Evolutionary conservation across 176 grass and related monocot genomes (phyloP).

Genomic region (Ensete ventricosum): DNA sequence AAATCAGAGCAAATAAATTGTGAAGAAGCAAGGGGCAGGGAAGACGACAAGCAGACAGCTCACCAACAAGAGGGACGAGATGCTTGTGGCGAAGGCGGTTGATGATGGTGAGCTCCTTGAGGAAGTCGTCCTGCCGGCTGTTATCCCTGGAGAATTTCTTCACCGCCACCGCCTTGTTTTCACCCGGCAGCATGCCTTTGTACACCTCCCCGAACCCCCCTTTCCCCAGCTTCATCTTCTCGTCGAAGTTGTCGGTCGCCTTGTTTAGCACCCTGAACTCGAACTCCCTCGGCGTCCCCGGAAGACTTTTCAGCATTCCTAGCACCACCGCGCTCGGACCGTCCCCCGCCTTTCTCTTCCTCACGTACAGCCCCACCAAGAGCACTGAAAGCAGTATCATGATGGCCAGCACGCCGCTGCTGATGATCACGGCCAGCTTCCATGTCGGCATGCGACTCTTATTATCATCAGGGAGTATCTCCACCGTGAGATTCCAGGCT

Average conservation of each 20-base stretch:
- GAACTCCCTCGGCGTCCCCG: slow-evolving; percentile 73
- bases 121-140: slow-evolving; percentile 84
- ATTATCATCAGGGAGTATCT: background rate
- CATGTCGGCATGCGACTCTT: slow-evolving; percentile 16
- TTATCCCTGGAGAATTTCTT: slow-evolving; percentile 74
- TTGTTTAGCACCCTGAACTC: slow-evolving; percentile 63
- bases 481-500: slow-evolving; percentile 67
- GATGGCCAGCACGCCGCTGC: slow-evolving; percentile 29
- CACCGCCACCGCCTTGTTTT: slow-evolving; percentile 53
- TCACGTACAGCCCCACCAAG: slow-evolving; percentile 28
- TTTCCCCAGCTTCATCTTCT: slow-evolving; percentile 74
- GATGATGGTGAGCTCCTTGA: slow-evolving; percentile 84
- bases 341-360: slow-evolving; percentile 26
- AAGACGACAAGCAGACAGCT: background rate
- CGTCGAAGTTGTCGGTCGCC: slow-evolving; percentile 74
- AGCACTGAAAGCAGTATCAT: slow-evolving; percentile 2
- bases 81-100: slow-evolving; percentile 76
- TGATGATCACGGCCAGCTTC: slow-evolving; percentile 31
- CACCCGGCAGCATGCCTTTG: slow-evolving; percentile 25
- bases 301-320: slow-evolving; percentile 40
- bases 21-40: background rate
- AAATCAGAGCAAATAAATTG: no score
- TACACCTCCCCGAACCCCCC: slow-evolving; percentile 83
- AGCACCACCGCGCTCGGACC: slow-evolving; percentile 23
- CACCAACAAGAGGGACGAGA: slow-evolving; percentile 77